Base-by-base conservation (phyloP, 768 basidiomycete genomes). In the Trametes cingulata region DNA sequence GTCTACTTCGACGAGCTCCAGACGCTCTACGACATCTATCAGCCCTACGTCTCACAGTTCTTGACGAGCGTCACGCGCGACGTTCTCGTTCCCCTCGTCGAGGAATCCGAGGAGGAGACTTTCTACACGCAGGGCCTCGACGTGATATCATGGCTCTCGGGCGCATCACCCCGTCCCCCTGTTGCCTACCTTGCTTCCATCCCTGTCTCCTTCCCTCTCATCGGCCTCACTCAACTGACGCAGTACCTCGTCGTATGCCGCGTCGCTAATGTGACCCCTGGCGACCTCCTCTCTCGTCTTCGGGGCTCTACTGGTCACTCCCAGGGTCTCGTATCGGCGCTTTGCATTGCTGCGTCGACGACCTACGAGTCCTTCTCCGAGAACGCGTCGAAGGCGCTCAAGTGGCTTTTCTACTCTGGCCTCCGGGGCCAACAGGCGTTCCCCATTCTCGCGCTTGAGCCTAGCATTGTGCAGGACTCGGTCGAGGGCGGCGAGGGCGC, bases 1-100 rank as follows among this genome's bases (percentile, higher is more conserved):
- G 91, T 96, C 60, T 99, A 98, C 78, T 94, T 98, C 73, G 92
- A 96, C 72, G 97, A 98, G 73, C 82, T 99, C 19, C 91, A 96
- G 77, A 77, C 80, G 50, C 86, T 98, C 52, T 95, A 91, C 75
- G 90, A 97, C 75, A 90, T 85, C 61, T 98, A 99, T 81, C 85
- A 80, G 63, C 89, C 95, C 12, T 96, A 93, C 70, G 86, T 98
- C 64, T 77, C 81, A 15, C 73, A 87, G 17, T 87, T 94, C 79
- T 74, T 97, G 63, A 69, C 78, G 27, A 78, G 78, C 39, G 75
- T 93, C 65, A 85, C 89, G 48, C 68, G 77, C 17, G 79, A 87
- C 47, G 78, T 92, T 67, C 87, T 98, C 68, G 65, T 80, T 42
- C 88, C 93, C 24, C 84, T 95, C 54, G 84, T 84, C 24, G 78